phyloP scores from a whole-genome alignment of 257 asterid genomes.

The Solanum appendiculatum region DNA sequence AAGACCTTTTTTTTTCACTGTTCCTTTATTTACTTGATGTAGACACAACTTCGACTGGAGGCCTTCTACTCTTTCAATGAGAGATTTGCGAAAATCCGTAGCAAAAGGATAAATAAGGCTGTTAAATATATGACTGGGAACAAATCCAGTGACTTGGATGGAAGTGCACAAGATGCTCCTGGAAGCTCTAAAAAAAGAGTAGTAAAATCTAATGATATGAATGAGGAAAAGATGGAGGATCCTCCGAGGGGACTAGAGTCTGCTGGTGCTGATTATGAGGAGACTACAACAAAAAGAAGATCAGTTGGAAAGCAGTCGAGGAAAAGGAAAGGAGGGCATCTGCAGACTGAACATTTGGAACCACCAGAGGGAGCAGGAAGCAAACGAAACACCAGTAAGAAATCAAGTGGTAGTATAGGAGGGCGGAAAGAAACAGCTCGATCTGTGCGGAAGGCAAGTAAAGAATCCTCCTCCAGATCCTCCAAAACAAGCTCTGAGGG shows the following conservation, averaged over 20 bases:
- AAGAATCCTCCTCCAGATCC: slow-evolving; percentile 11
- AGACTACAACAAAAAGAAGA: slow-evolving; percentile 6
- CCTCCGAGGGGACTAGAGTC: slow-evolving; percentile 12
- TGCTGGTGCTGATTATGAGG: slow-evolving; percentile 12
- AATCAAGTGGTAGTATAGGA: slow-evolving; percentile 19
- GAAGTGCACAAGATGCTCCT: slow-evolving; percentile 22
- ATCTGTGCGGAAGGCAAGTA: slow-evolving; percentile 28
- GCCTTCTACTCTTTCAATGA: slow-evolving; percentile 94
- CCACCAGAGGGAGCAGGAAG: slow-evolving; percentile 11
- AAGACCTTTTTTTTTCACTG: slow-evolving; percentile 1
- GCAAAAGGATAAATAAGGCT: slow-evolving; percentile 85
- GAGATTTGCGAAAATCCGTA: slow-evolving; percentile 88
- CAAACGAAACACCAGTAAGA: slow-evolving; percentile 7
- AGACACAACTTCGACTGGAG: slow-evolving; percentile 96
- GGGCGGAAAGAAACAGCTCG: slow-evolving; percentile 19
- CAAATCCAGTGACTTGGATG: slow-evolving; percentile 43
- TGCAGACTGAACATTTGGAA: slow-evolving; percentile 5
- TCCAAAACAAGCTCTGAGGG: slow-evolving; percentile 24
- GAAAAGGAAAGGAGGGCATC: slow-evolving; percentile 22
- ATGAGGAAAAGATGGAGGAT: slow-evolving; percentile 15
- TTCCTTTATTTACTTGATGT: slow-evolving; percentile 7
- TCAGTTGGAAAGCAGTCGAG: slow-evolving; percentile 22
- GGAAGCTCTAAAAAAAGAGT: slow-evolving; percentile 42
- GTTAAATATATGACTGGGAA: slow-evolving; percentile 63
- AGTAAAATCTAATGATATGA: slow-evolving; percentile 19